Evolutionary conservation across 768 basidiomycete genomes (phyloP).

Genomic region (Suillus sp.): DNA sequence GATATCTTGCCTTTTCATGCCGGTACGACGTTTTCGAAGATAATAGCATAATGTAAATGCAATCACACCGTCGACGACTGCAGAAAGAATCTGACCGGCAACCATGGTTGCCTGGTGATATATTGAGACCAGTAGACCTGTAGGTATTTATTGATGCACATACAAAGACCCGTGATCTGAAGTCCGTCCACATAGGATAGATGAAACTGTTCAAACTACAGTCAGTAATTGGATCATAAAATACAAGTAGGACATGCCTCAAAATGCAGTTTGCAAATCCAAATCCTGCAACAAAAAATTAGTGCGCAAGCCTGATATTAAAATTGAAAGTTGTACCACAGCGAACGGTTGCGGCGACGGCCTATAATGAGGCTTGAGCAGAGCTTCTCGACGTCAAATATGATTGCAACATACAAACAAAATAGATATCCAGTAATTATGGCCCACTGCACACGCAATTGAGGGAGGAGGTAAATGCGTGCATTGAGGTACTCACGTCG

Average conservation of each 20-base stretch:
- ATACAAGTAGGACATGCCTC: not conserved
- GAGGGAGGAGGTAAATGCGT: not conserved
- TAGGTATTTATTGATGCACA: not conserved
- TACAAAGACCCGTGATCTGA: slow-evolving; percentile 12
- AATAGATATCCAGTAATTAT: slow-evolving; percentile 13
- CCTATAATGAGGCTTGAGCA: slow-evolving; percentile 4
- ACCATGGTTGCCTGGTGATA: slow-evolving; percentile 16
- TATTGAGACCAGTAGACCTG: not conserved
- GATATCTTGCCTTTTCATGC: slow-evolving; percentile 14
- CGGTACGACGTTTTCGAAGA: slow-evolving; percentile 16
- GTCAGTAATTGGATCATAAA: not conserved
- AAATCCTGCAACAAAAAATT: slow-evolving; percentile 10
- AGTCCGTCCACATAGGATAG: slow-evolving; percentile 6
- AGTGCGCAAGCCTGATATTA: not conserved
- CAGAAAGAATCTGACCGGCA: slow-evolving; percentile 15
- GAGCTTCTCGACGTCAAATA: not conserved
- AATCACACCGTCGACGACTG: slow-evolving; percentile 13
- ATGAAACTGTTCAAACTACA: slow-evolving; percentile 13
- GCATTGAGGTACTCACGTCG: slow-evolving; percentile 14
- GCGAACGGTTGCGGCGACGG: slow-evolving; percentile 10
- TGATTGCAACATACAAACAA: slow-evolving; percentile 15
- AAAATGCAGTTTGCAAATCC: slow-evolving; percentile 13
- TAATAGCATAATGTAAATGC: slow-evolving; percentile 17
- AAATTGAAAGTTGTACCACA: slow-evolving; percentile 10
- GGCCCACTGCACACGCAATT: slow-evolving; percentile 15